Evolutionary conservation across 768 basidiomycete species (phyloP), one percentile per base, ranked within the genome.

Genomic region (Fomitopsis serialis): DNA sequence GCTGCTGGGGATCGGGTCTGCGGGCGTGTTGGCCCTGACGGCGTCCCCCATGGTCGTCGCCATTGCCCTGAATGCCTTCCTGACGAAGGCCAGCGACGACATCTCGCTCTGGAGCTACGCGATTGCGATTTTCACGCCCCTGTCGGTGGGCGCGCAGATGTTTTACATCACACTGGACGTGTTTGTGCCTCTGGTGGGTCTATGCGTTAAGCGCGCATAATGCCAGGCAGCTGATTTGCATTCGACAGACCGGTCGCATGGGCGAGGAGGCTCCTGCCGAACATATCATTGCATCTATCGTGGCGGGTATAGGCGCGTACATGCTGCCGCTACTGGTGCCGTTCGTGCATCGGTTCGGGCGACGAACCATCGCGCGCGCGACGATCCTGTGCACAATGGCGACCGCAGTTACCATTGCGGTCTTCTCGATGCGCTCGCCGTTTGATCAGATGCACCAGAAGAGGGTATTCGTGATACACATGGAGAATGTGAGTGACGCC

Each of bases 371-470:
- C 37, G 61, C 66, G 32, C 70, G 62, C 8, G 61, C 67, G 4
- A 65, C 89, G 24, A 34, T 83, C 19, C 53, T 78, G 2, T 63
- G 82, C 5, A 67, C 75, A 23, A 60, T 83, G 32, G 45, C 72
- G 1, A 80, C 81, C 0, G 74, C 75, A 0, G 59, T 76, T 9
- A 57, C 75, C 1, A 80, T 90, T 57, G 84, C 80, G 0, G 66
- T 84, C 40, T 92, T 92, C 67, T 73, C 78, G 6, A 66, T 70
- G 58, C 70, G 78, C 40, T 67, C 70, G 4, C 83, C 88, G 0
- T 98, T 94, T 65, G 93, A 97, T 61, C 68, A 63, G 15, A 81
- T 82, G 76, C 96, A 98, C 65, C 95, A 93, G 60, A 92, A 92
- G 70, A 74, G 96, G 51, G 46, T 96, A 46, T 94, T 91, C 61